These are phyloP conservation scores for Epichloe brachyelytri DNA, from an alignment of 2,329 filamentous ascomycete species.

Conservation along the genomic window DNA sequence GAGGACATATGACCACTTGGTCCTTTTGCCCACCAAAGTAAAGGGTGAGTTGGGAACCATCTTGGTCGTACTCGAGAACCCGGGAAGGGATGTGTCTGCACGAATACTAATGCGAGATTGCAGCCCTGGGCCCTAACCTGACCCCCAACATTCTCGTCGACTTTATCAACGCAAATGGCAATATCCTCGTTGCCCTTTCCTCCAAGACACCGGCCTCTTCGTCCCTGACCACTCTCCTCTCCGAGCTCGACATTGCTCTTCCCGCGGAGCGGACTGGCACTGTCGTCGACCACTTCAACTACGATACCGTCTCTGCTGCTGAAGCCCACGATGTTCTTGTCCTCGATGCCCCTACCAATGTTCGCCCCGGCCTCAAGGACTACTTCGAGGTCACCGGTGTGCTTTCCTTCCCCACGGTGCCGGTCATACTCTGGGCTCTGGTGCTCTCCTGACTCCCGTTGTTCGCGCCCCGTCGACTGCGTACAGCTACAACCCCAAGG, in stretches of 20 bases:
- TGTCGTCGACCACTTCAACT: constrained; percentile 93
- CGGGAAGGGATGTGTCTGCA: not conserved
- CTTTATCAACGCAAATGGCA: constrained; percentile 84
- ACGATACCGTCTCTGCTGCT: constrained; percentile 61
- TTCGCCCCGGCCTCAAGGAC: constrained; percentile 58
- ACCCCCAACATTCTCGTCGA: constrained; percentile 78
- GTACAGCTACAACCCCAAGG: constrained; percentile 90
- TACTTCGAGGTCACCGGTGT: constrained; percentile 53
- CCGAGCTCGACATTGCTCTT: constrained; percentile 82
- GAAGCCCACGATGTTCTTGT: constrained; percentile 85
- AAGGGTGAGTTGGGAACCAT: constrained; percentile 49
- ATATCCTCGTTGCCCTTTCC: constrained; percentile 77
- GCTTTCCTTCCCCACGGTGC: constrained; percentile 68
- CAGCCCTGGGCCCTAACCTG: constrained; percentile 76
- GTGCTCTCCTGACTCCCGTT: constrained; percentile 67
- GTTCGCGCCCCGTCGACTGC: constrained; percentile 72
- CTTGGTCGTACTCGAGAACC: not conserved
- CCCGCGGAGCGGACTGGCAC: constrained; percentile 72
- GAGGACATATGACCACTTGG: constrained; percentile 77
- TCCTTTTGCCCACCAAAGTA: constrained; percentile 77
- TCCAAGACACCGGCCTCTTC: constrained; percentile 56
- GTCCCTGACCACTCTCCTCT: constrained; percentile 63
- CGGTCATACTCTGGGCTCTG: constrained; percentile 69
- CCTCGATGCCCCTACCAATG: constrained; percentile 51
- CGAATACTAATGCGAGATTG: not conserved